Evolutionary conservation across 1,284 basidiomycete genomes (phyloP), one percentile per base, ranked within the genome.

Genomic region (Afroboletus lepidellus): DNA sequence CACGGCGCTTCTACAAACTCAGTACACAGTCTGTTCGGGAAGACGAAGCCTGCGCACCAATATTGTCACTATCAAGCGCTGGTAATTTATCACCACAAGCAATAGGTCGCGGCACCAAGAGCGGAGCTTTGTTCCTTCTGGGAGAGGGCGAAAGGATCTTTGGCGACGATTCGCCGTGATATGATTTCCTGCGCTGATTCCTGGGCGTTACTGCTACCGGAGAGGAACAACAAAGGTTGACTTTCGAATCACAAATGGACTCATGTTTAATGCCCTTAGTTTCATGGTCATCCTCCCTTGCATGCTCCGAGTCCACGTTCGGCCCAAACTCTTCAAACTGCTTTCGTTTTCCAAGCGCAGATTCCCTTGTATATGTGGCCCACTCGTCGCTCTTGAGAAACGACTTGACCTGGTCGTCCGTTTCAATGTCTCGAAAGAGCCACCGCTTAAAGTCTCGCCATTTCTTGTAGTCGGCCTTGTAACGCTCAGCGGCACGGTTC

Each of bases 361-460:
- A 64, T 9, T 41, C 44, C 37, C 2, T 61, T 3, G 27, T 48
- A 36, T 54, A 53, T 3, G 50, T 45, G 3, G 7, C 39, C 4
- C 51, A 42, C 41, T 60, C 56, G 39, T 49, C 51, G 7, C 36
- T 50, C 23, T 60, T 60, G 45, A 70, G 41, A 36, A 43, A 18
- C 5, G 52, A 36, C 46, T 41, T 58, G 51, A 58, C 23, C 9
- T 59, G 54, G n/a, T 62, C 57, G 27, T 60, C 60, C 23, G 66
- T 57, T 13, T 64, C 60, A 9, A 74, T 61, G 43, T 77, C 71
- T 20, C 56, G 61, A 48, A 72, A 70, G 5, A 80, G 55, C 75
- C 74, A 80, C 21, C 63, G 57, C 41, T 74, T 75, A 57, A 81
- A 73, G 15, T 59, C 60, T 39, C 69, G 67, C 79, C 79, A 84